Evolutionary conservation across 176 grass and related monocot species (phyloP).

Genomic region (Phyllostachys edulis): DNA sequence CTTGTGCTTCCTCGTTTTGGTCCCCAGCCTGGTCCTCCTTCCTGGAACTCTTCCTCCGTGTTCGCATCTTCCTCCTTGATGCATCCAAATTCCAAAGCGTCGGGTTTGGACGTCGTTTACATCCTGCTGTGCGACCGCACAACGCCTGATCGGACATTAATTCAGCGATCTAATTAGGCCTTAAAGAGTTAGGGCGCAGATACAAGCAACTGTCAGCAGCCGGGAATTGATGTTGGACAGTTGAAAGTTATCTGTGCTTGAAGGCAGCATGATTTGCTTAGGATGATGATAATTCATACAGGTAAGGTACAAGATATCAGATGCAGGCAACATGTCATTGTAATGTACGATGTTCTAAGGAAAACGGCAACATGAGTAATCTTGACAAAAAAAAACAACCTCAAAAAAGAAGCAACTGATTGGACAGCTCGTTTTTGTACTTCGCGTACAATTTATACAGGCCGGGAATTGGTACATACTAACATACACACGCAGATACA

Average conservation of each 20-base stretch:
- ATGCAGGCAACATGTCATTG: not conserved
- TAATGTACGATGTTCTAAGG: not conserved
- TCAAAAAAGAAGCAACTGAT: not conserved
- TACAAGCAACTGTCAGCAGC: not conserved
- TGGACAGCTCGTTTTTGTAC: not conserved
- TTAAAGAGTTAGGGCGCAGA: too few relatives aligned
- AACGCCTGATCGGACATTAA: not conserved
- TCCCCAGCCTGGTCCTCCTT: too few relatives aligned
- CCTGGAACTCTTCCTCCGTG: too few relatives aligned
- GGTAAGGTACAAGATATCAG: not conserved
- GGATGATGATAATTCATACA: not conserved
- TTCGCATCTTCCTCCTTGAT: too few relatives aligned
- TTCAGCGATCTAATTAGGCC: not conserved
- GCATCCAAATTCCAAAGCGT: too few relatives aligned
- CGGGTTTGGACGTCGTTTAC: not conserved
- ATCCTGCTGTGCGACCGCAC: not conserved
- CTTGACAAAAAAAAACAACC: not conserved
- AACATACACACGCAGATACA: slow-evolving; percentile 29
- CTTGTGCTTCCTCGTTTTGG: not conserved
- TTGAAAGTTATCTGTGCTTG: not conserved
- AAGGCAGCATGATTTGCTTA: not conserved
- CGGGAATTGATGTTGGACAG: not conserved
- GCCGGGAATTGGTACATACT: not conserved
- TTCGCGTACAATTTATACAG: slow-evolving; percentile 28
- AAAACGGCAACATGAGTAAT: not conserved